A percentile compares a stretch with the other conserved stretches of the same genome.
Evolutionary conservation across 2,329 filamentous ascomycete genomes (phyloP).

Genomic region (Penicillium sp.): DNA sequence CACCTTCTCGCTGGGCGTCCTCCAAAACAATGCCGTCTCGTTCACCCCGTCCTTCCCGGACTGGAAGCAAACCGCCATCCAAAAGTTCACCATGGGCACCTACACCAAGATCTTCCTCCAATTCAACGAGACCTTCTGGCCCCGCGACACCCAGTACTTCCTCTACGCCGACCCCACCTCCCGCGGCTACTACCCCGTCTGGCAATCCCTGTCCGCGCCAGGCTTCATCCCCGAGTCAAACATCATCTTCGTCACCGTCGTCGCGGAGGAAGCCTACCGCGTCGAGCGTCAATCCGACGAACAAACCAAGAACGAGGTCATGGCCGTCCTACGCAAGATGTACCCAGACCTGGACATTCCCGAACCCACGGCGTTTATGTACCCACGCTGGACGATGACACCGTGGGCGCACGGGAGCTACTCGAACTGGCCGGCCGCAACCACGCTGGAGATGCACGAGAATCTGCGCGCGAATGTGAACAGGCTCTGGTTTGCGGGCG

Average conservation of each 20-base stretch:
- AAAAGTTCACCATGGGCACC: conserved; percentile 67
- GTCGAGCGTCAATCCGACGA: conserved; percentile 63
- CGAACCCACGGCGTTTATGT: conserved; percentile 62
- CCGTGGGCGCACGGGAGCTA: conserved; percentile 63
- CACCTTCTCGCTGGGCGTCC: conserved; percentile 68
- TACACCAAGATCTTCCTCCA: conserved; percentile 75
- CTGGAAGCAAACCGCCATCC: conserved; percentile 67
- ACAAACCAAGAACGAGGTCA: conserved; percentile 58
- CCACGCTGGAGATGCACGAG: conserved; percentile 66
- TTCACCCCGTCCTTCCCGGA: conserved; percentile 62
- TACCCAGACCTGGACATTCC: conserved; percentile 60
- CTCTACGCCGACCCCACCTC: conserved; percentile 54
- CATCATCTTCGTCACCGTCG: conserved; percentile 67
- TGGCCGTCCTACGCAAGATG: conserved; percentile 63
- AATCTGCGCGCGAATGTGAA: conserved; percentile 67
- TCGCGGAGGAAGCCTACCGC: conserved; percentile 57
- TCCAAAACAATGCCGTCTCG: conserved; percentile 61
- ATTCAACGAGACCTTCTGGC: conserved; percentile 69
- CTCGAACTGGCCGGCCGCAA: conserved; percentile 67
- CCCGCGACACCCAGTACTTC: conserved; percentile 54
- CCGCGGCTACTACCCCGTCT: conserved; percentile 61
- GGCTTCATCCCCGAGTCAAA: conserved; percentile 63
- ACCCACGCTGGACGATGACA: conserved; percentile 59
- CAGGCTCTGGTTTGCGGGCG: conserved; percentile 65
- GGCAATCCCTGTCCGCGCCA: conserved; percentile 61